Base-by-base conservation (phyloP, 495 filamentous ascomycete genomes). In the Aspergillus hancockii region DNA sequence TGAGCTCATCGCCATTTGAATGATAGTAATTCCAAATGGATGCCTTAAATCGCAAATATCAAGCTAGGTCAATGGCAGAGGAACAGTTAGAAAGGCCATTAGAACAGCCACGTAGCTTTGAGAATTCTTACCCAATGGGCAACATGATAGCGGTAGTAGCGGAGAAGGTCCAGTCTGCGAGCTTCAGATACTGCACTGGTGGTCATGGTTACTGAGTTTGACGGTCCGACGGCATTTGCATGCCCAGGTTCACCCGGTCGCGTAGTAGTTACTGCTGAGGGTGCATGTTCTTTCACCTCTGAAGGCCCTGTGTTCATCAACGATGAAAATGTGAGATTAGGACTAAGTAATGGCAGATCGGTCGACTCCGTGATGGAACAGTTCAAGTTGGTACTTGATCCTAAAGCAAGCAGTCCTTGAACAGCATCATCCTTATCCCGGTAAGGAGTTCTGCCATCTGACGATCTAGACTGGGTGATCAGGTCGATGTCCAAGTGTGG, bases 111-210 rank as follows among this genome's bases (percentile, higher is more conserved):
- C 41, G 0, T 52, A 1, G 23, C 9, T 21, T 14, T 36, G 19
- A 47, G 13, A 13, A 6, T 10, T 0, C 70, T 50, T 60, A 75
- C 73, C 73, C 73, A 75, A 19, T 69, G 60, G 4, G 73, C 73
- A 40, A 75, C 63, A 31, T 71, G 54, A 55, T 75, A 75, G 14
- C 69, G 69, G 63, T 72, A 75, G 46, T 73, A 63, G 8, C 70
- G 69, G 25, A 75, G 54, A 19, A 72, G 62, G n/a, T 68, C 63
- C 16, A 72, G 60, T 19, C 50, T 66, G 22, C 64, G 56, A 0
- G 57, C 63, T 3, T 67, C 51, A 18, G 67, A 56, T 3, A 63
- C 13, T 13, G 49, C 52, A 25, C 30, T 14, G 18, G 18, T 19
- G 22, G 13, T 16, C 46, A 19, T 40, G n/a, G n/a, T 32, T 16